Conservation (phyloP, 306 rosid genomes). For the Fagus sylvatica region DNA sequence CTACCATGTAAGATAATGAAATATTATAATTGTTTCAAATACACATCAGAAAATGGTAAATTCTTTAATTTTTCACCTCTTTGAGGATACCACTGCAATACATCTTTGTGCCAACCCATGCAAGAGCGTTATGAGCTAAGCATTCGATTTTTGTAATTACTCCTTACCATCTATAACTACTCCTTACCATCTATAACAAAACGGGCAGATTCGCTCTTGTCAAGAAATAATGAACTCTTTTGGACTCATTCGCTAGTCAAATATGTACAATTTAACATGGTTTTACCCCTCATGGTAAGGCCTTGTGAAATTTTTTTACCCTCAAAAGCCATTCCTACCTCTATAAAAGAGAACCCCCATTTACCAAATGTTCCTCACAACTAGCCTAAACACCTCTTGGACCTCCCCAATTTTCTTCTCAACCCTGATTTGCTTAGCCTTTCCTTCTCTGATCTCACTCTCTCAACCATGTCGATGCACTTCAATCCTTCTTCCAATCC, state of each 20-base stretch:
- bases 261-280: background rate
- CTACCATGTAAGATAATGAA: no score
- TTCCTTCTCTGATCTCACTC: background rate
- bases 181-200: no score
- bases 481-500: background rate
- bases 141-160: background rate
- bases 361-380: background rate
- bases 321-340: background rate
- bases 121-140: background rate
- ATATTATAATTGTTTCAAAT: no score
- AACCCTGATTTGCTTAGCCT: no score
- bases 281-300: background rate
- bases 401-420: no score
- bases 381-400: no score
- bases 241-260: background rate
- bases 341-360: background rate
- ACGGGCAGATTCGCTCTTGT: background rate
- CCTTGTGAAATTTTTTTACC: background rate
- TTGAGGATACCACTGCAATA: background rate
- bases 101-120: background rate
- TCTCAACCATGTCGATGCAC: background rate
- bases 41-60: background rate
- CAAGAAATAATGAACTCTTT: background rate
- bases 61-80: constrained; percentile 12
- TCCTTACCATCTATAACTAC: background rate